Base-by-base conservation (phyloP, 2,329 filamentous ascomycete species). In the Alternaria tenuissima region DNA sequence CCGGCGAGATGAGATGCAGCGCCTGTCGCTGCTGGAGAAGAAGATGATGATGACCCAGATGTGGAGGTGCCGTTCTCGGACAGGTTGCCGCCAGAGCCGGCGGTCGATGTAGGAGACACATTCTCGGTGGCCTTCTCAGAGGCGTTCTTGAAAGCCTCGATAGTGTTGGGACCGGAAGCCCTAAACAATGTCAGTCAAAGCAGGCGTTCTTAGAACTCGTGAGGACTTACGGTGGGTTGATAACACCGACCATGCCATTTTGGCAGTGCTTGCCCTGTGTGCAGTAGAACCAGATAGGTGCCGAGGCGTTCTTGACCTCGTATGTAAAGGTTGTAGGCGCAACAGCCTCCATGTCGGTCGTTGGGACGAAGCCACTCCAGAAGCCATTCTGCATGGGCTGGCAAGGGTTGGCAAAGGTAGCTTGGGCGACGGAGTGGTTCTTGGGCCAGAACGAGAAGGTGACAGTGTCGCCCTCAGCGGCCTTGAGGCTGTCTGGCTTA, bases 281-380 rank as follows among this genome's bases (percentile, higher is more conserved):
- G 71, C 78, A 80, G 72, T 80, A 80, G 69, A 77, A 77, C 74
- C 76, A 79, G 61, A 79, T 66, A n/a, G 78, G 78, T 14, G 69
- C 62, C 14, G 75, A 76, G 39, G 71, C 74, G 47, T 79, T 77
- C 12, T 52, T 75, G 57, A 80, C 75, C 14, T 68, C 69, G 60
- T 75, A 70, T 46, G 67, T 71, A 67, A 76, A 80, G 7, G 71
- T 73, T 47, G 56, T 66, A 42, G 65, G 59, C 12, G 75, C 66
- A 11, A 68, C 72, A 12, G 61, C 66, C 11, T 64, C 57, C n/a
- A 64, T 67, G 34, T 65, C 62, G 42, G 62, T 64, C 28, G 69
- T 71, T 20, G 74, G 72, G 9, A 79, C 71, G 59, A 71, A 79
- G 42, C 78, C 78, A 4, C 75, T 77, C 75, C 73, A 79, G 71